phyloP scores from a whole-genome alignment of 163 green algal species.

The Volvox carteri region DNA sequence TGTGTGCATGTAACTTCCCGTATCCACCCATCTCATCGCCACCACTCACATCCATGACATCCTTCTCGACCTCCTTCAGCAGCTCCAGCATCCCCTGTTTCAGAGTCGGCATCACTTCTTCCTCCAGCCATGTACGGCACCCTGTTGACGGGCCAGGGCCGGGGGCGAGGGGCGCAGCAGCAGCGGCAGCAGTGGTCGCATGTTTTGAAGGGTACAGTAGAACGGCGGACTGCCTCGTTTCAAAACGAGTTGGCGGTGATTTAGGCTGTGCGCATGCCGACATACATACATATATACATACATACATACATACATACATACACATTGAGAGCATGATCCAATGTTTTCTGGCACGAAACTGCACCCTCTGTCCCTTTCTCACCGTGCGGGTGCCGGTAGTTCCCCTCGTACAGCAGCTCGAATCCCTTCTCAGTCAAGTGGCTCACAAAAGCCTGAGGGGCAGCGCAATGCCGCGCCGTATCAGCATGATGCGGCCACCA shows the following conservation, averaged over 20 bases:
- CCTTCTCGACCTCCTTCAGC: conserved; percentile 38
- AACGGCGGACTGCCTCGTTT: no score
- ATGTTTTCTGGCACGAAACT: no score
- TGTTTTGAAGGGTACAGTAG: background rate
- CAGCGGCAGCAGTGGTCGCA: background rate
- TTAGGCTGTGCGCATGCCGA: no score
- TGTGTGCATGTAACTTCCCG: no score
- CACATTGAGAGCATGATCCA: no score
- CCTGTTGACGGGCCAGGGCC: background rate
- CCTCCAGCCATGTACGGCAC: conserved; percentile 36
- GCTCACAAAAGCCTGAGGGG: background rate
- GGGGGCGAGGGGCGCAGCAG: background rate
- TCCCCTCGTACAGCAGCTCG: conserved; percentile 43
- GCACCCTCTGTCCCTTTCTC: background rate
- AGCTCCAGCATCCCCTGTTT: conserved; percentile 50
- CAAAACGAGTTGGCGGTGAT: no score
- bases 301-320: no score
- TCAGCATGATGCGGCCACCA: no score
- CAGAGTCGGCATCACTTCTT: conserved; percentile 48
- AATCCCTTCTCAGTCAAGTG: conserved; percentile 30
- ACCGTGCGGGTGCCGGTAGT: conserved; percentile 52
- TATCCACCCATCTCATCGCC: no score
- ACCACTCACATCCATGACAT: conserved; percentile 43
- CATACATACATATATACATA: no score
- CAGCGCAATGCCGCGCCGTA: no score